Evolutionary conservation across 2,329 filamentous ascomycete genomes (phyloP).

Genomic region (Conoideocrella luteorostrata): DNA sequence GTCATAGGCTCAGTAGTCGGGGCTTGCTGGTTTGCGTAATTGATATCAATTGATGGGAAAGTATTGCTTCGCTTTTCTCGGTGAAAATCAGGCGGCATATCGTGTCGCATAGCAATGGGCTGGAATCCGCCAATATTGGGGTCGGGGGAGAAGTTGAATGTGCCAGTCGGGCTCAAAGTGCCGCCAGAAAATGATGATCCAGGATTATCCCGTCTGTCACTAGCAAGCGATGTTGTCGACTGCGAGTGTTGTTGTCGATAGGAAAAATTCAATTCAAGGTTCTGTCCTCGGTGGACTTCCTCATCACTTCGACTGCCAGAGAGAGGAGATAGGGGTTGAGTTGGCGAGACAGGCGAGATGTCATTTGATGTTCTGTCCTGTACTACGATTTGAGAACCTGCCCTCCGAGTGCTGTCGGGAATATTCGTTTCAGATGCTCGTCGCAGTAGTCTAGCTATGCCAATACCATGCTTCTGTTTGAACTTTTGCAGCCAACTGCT

Average conservation of each 20-base stretch:
- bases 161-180: conserved; percentile 66
- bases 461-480: conserved; percentile 74
- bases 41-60: conserved; percentile 66
- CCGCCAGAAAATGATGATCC: conserved; percentile 64
- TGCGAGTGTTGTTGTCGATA: conserved; percentile 28
- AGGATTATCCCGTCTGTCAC: conserved; percentile 21
- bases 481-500: conserved; percentile 88
- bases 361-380: conserved; percentile 41
- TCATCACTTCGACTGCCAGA: conserved; percentile 66
- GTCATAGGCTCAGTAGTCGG: conserved; percentile 36
- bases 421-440: conserved; percentile 65
- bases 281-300: conserved; percentile 46
- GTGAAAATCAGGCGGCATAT: conserved; percentile 49
- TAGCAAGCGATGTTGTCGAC: conserved; percentile 26
- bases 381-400: conserved; percentile 13
- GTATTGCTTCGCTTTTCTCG: conserved; percentile 72
- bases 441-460: conserved; percentile 42
- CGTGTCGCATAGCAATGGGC: conserved; percentile 26
- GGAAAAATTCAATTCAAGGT: conserved; percentile 24
- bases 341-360: conserved; percentile 68
- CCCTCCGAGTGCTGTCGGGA: conserved; percentile 56
- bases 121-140: conserved; percentile 60
- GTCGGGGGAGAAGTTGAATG: conserved; percentile 71
- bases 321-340: conserved; percentile 58
- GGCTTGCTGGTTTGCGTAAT: conserved; percentile 40